Conservation (phyloP, 352 stramenopile genomes). For the Pythium coloratum region DNA sequence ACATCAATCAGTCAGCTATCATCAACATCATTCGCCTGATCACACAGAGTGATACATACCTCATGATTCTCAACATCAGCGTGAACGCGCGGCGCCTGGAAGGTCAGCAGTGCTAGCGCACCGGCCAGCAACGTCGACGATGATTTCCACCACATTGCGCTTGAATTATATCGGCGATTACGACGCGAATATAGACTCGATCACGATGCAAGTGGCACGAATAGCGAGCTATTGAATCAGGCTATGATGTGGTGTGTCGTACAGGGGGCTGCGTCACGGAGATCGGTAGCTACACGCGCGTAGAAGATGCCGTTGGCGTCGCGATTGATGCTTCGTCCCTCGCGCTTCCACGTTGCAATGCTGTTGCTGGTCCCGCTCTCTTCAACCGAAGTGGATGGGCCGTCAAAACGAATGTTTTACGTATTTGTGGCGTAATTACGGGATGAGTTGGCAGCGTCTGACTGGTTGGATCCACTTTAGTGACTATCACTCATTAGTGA, state of each 20-base stretch:
- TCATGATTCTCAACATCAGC: slow-evolving; percentile 29
- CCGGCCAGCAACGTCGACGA: background rate
- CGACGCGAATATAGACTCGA: slow-evolving; percentile 2
- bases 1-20: background rate
- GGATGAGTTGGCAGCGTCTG: background rate
- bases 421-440: background rate
- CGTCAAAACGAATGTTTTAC: slow-evolving; percentile 6
- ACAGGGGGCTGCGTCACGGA: background rate
- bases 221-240: slow-evolving; percentile 5
- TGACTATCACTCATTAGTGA: background rate
- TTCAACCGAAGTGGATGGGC: slow-evolving; percentile 14
- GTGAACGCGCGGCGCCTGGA: slow-evolving; percentile 4
- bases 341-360: slow-evolving; percentile 24
- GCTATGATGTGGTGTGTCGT: background rate
- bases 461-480: background rate
- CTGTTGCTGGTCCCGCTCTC: slow-evolving; percentile 20
- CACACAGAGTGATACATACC: slow-evolving; percentile 1
- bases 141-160: slow-evolving; percentile 15
- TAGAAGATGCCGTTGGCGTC: background rate
- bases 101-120: slow-evolving; percentile 4
- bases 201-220: background rate
- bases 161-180: background rate
- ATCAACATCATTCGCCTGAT: background rate
- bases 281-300: background rate
- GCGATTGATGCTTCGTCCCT: background rate